Evolutionary conservation across 2,329 filamentous ascomycete species (phyloP).

Genomic region (Curvularia sp.): DNA sequence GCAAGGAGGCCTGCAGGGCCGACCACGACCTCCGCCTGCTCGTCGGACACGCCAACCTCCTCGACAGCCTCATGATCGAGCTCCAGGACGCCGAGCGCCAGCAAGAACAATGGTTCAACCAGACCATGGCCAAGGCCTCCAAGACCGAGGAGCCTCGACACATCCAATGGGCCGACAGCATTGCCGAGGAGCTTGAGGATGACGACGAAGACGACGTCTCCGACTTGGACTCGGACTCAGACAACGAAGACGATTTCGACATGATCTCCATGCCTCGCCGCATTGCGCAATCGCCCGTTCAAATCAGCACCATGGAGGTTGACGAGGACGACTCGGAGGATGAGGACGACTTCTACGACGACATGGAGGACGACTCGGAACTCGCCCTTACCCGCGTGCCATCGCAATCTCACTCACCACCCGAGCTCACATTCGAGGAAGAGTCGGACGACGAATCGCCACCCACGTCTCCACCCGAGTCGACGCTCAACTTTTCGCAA

Average conservation of each 20-base stretch:
- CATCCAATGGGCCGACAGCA: constrained; percentile 85
- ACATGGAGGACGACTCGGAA: constrained; percentile 56
- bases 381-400: constrained; percentile 56
- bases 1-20: constrained; percentile 83
- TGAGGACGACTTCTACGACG: constrained; percentile 57
- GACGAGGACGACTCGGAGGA: constrained; percentile 53
- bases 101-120: constrained; percentile 98
- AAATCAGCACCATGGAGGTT: constrained; percentile 55
- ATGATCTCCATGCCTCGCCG: constrained; percentile 53
- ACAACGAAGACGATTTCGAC: constrained; percentile 61
- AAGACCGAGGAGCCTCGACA: constrained; percentile 69
- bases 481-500: constrained; percentile 55
- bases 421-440: constrained; percentile 59
- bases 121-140: constrained; percentile 81
- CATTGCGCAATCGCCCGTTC: constrained; percentile 52
- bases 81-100: constrained; percentile 93
- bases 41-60: constrained; percentile 97
- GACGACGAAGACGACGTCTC: constrained; percentile 56
- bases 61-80: constrained; percentile 90
- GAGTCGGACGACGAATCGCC: constrained; percentile 59
- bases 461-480: constrained; percentile 56
- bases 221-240: constrained; percentile 60
- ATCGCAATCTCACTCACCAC: constrained; percentile 55
- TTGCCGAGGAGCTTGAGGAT: constrained; percentile 77
- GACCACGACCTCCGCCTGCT: constrained; percentile 96